A percentile compares a stretch with the other conserved stretches of the same genome.
phyloP scores from a whole-genome alignment of 2,329 filamentous ascomycete species.

The Lachnellula suecica region DNA sequence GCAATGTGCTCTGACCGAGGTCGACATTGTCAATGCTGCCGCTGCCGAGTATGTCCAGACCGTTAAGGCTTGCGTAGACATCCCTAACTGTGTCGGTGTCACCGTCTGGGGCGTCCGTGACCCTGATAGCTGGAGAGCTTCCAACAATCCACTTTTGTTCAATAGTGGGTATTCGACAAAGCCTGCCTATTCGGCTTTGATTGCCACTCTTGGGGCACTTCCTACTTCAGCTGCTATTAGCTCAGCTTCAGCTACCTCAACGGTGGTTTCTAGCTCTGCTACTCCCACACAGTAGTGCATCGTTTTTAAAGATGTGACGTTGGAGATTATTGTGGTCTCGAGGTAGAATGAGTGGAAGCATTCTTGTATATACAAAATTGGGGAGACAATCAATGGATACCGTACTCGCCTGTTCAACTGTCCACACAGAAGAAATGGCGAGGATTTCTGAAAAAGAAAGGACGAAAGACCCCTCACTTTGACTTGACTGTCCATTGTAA shows the following conservation, averaged over 20 bases:
- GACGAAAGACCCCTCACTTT: too few relatives aligned
- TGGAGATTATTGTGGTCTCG: too few relatives aligned
- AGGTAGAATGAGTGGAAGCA: too few relatives aligned
- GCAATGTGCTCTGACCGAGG: conserved; percentile 65
- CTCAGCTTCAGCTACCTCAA: not conserved
- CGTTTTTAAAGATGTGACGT: too few relatives aligned
- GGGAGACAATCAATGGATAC: too few relatives aligned
- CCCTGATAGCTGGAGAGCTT: conserved; percentile 50
- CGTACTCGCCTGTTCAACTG: too few relatives aligned
- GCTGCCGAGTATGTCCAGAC: conserved; percentile 30
- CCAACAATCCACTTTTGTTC: conserved; percentile 52
- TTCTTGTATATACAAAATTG: too few relatives aligned
- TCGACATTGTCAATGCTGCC: conserved; percentile 62
- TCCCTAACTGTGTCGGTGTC: conserved; percentile 34
- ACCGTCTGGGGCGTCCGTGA: conserved; percentile 43
- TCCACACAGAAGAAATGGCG: too few relatives aligned
- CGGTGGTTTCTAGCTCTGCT: not conserved
- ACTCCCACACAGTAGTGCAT: not conserved
- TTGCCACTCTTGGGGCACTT: conserved; percentile 15
- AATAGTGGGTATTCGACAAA: conserved; percentile 51
- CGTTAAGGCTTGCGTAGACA: conserved; percentile 31
- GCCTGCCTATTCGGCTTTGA: conserved; percentile 44
- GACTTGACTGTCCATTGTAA: too few relatives aligned
- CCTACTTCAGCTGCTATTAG: not conserved
- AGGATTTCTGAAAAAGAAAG: too few relatives aligned